phyloP scores from a whole-genome alignment of 192 early-diverging fungal species.

The Gonapodya prolifera region DNA sequence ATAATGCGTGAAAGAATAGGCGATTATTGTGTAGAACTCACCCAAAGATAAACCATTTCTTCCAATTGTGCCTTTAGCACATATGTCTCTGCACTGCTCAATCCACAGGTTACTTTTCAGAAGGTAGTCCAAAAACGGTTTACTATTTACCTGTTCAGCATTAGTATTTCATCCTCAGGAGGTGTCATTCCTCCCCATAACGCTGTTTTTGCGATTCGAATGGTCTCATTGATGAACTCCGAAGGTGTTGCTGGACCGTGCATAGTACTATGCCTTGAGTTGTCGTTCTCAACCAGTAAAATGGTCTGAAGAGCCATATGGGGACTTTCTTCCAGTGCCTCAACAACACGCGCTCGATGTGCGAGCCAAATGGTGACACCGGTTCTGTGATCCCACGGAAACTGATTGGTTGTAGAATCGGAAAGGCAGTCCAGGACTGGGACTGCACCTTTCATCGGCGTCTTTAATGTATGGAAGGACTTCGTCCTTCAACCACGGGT shows the following conservation, averaged over 20 bases:
- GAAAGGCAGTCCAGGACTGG: background rate
- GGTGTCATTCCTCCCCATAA: constrained; percentile 10
- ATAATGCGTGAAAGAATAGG: background rate
- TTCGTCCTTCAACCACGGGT: constrained; percentile 37
- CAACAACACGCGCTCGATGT: constrained; percentile 27
- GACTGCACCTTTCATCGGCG: constrained; percentile 12
- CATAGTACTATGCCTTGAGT: background rate
- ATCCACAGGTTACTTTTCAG: constrained; percentile 12
- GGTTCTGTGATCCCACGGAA: constrained; percentile 26
- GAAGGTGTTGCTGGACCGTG: background rate
- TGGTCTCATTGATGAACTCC: background rate
- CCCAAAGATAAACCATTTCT: constrained; percentile 40
- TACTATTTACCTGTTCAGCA: constrained; percentile 10
- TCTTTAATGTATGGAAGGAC: constrained; percentile 28
- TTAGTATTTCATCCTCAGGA: constrained; percentile 16
- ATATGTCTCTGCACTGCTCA: constrained; percentile 14
- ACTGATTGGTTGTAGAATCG: constrained; percentile 31
- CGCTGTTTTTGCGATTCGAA: background rate
- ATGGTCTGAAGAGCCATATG: background rate
- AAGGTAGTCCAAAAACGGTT: constrained; percentile 11
- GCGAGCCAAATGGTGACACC: constrained; percentile 24
- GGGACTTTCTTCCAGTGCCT: constrained; percentile 20
- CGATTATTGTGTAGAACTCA: constrained; percentile 4
- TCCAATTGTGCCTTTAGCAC: constrained; percentile 33
- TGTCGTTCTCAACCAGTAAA: background rate